Evolutionary conservation across 495 filamentous ascomycete genomes (phyloP), one percentile per base, ranked within the genome.

Genomic region (Podospora australis): DNA sequence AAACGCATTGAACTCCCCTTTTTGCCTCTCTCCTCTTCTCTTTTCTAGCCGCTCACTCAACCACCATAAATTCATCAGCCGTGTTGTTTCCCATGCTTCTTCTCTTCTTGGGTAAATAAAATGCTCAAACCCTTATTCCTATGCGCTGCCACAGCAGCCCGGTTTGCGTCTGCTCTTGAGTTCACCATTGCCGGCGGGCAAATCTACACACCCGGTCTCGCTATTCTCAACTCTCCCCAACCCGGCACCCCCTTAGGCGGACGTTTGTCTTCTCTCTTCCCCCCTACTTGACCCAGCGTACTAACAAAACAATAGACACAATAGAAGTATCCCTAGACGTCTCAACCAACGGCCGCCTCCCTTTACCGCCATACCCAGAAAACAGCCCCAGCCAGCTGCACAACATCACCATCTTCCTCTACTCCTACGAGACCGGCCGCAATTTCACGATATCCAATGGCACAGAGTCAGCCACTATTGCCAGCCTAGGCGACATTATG

Each of bases 391-490:
- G 73, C 34, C 65, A 63, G 46, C 78, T 86, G 49, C 74, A 78
- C 65, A 75, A 77, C 58, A 79, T 85, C 64, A 81, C 71, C 38
- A 69, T 86, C 29, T 85, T 86, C 62, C 70, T 86, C 21, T 84
- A 74, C 47, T 82, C 78, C 56, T 75, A 78, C 53, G 55, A 64
- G 16, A 77, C 74, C 11, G 74, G 73, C 26, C 74, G 72, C 49
- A 86, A 85, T 61, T 80, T 86, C 57, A 84, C 82, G 22, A 80
- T 85, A 44, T 79, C 77, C 30, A 84, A 84, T 60, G 80, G 78
- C 42, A 80, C 78, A 30, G 66, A 66, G 20, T 69, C 73, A n/a
- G 68, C 67, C n/a, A 66, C 69, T 44, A 71, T 72, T 41, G 73
- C 73, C 28, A 81, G 74, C 40, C 65, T 83, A 11, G 80, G 79